Base-by-base conservation (phyloP, 2,329 filamentous ascomycete genomes). In the Knoxdaviesia capensis region DNA sequence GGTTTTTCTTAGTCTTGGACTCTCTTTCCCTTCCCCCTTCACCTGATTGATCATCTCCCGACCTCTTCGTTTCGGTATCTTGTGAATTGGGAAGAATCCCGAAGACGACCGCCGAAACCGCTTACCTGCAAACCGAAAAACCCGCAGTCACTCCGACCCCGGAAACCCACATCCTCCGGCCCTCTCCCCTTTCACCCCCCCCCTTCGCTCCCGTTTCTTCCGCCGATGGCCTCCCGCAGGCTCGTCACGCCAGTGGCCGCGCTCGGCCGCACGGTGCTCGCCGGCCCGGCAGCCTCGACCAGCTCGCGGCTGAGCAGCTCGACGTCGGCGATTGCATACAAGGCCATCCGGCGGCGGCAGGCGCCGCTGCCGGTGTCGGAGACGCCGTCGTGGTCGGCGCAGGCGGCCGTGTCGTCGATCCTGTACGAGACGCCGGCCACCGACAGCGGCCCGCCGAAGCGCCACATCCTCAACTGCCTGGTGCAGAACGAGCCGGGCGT, bases 401-500 rank as follows among this genome's bases (percentile, higher is more conserved):
- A 90, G 52, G 85, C 90, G 11, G 90, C 90, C 50, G 90, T 98
- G 50, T 93, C 85, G 57, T 94, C 88, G 59, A 98, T 98, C 57
- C 82, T 98, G 60, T 98, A 98, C 69, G 90, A 98, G 70, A 96
- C 87, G 3, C 90, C 90, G 5, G 70, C 82, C 11, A 83, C 86
- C 6, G 87, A 85, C 9, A 70, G 70, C 52, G 77, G 77, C 29
- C 88, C 90, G 6, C 80, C 85, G 38, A 96, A 94, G 66, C 80
- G 87, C 43, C 90, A 98, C 63, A 75, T 98, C 56, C 78, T 98
- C 62, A 98, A 98, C 66, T 98, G 90, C 59, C 74, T 98, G 47
- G 90, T 98, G 46, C 90, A 98, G 63, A 98, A 98, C 65, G 90
- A 98, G 67, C 90, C 90, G 8, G 90, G 90, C 65, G 90, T 98